phyloP scores from a whole-genome alignment of 2,329 filamentous ascomycete genomes.

The Hymenoscyphus repandus region DNA sequence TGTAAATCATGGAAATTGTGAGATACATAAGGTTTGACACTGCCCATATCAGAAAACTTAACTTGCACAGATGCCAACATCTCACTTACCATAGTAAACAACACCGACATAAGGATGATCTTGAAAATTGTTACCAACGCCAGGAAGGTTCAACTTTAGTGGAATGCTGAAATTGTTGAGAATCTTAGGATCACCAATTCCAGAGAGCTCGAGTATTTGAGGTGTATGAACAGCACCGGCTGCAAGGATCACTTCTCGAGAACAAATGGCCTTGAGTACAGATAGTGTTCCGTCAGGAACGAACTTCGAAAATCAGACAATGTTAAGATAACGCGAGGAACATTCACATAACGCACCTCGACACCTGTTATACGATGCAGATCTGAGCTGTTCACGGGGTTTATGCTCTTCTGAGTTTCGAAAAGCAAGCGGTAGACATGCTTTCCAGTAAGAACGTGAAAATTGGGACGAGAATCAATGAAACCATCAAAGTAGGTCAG shows the following conservation, averaged over 20 bases:
- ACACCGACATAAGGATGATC: slow-evolving; percentile 40
- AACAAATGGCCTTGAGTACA: slow-evolving; percentile 31
- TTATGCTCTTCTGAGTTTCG: slow-evolving; percentile 3
- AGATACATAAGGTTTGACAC: slow-evolving; percentile 21
- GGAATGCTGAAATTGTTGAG: slow-evolving; percentile 40
- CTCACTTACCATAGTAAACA: slow-evolving; percentile 21
- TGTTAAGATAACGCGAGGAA: neutral
- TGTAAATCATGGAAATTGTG: slow-evolving; percentile 17
- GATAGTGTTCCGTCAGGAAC: slow-evolving; percentile 18
- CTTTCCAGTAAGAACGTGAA: slow-evolving; percentile 36
- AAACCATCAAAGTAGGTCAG: slow-evolving; percentile 38
- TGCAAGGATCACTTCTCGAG: slow-evolving; percentile 46
- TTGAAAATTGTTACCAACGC: slow-evolving; percentile 56
- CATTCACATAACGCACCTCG: slow-evolving; percentile 29
- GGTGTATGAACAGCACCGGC: slow-evolving; percentile 42
- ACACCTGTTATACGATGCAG: slow-evolving; percentile 32
- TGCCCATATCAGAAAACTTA: slow-evolving; percentile 10
- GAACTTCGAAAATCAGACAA: slow-evolving; percentile 14
- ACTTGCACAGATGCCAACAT: too few species aligned
- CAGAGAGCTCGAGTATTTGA: slow-evolving; percentile 42
- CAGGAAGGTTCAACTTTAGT: slow-evolving; percentile 50
- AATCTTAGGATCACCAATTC: slow-evolving; percentile 37
- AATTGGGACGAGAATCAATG: slow-evolving; percentile 32
- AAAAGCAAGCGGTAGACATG: slow-evolving; percentile 36
- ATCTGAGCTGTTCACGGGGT: slow-evolving; percentile 9